phyloP scores from a whole-genome alignment of 352 stramenopile species.

The Pythium apleroticum region DNA sequence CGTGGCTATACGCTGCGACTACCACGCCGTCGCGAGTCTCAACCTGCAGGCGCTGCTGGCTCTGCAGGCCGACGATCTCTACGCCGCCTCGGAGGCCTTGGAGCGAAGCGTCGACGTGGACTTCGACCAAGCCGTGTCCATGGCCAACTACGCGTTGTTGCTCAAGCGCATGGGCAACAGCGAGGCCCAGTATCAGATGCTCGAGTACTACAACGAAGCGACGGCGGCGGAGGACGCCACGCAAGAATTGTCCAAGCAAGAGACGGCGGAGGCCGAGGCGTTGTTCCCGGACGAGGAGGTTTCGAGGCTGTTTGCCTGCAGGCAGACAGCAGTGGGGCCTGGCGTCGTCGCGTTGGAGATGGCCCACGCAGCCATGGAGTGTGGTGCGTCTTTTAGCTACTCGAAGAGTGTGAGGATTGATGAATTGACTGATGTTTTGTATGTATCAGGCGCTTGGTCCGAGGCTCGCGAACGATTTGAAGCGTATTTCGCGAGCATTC shows the following conservation, averaged over 20 bases:
- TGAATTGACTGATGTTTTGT: not conserved
- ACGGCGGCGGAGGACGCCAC: conserved; percentile 1
- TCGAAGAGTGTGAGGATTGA: not conserved
- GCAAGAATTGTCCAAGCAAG: not conserved
- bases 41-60: conserved; percentile 51
- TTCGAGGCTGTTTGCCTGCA: conserved; percentile 7
- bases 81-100: conserved; percentile 44
- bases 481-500: conserved; percentile 14
- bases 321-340: not conserved
- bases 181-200: conserved; percentile 57
- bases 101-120: conserved; percentile 64
- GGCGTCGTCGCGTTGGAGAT: conserved; percentile 15
- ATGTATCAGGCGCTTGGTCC: conserved; percentile 14
- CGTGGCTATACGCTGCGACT: conserved; percentile 47
- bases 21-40: conserved; percentile 44
- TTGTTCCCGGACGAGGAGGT: conserved; percentile 9
- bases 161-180: conserved; percentile 48
- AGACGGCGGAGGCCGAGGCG: not conserved
- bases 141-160: conserved; percentile 76
- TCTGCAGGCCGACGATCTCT: conserved; percentile 35
- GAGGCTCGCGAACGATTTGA: conserved; percentile 21
- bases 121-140: conserved; percentile 36
- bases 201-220: conserved; percentile 42
- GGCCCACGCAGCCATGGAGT: conserved; percentile 15
- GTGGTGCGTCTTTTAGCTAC: conserved; percentile 7